Evolutionary conservation across 768 basidiomycete species (phyloP).

Genomic region (Mycena haematopus): DNA sequence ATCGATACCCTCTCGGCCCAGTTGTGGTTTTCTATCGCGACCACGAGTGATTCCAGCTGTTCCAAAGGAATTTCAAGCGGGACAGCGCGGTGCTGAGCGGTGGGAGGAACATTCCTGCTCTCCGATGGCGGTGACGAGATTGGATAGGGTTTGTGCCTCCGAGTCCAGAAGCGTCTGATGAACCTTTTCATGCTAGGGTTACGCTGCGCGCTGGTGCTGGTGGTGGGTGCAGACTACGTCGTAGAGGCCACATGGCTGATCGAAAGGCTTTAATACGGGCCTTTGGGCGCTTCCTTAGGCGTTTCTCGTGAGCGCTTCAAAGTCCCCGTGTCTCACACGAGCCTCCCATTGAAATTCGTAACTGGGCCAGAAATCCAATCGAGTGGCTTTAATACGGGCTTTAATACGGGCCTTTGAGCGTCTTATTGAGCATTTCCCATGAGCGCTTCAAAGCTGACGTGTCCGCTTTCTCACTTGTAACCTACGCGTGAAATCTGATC

Average conservation of each 20-base stretch:
- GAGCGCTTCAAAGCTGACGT: too few relatives aligned
- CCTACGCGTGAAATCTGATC: too few relatives aligned
- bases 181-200: not conserved
- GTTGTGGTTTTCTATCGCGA: not conserved
- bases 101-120: not conserved
- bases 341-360: too few relatives aligned
- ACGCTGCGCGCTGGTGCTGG: not conserved
- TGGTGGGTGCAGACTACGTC: not conserved
- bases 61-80: not conserved
- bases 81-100: not conserved
- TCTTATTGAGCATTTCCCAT: too few relatives aligned
- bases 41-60: not conserved
- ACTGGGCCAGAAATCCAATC: too few relatives aligned
- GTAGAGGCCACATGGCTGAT: not conserved
- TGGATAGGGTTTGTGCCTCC: not conserved
- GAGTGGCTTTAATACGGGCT: too few relatives aligned
- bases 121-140: not conserved
- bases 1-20: not conserved
- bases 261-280: not conserved
- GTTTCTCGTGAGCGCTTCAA: too few relatives aligned
- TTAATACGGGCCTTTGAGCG: too few relatives aligned
- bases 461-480: too few relatives aligned
- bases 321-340: too few relatives aligned
- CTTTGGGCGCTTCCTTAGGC: not conserved
- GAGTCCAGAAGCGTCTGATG: not conserved